phyloP scores from a whole-genome alignment of 805 yeast genomes.

The Saturnispora gosingensis region DNA sequence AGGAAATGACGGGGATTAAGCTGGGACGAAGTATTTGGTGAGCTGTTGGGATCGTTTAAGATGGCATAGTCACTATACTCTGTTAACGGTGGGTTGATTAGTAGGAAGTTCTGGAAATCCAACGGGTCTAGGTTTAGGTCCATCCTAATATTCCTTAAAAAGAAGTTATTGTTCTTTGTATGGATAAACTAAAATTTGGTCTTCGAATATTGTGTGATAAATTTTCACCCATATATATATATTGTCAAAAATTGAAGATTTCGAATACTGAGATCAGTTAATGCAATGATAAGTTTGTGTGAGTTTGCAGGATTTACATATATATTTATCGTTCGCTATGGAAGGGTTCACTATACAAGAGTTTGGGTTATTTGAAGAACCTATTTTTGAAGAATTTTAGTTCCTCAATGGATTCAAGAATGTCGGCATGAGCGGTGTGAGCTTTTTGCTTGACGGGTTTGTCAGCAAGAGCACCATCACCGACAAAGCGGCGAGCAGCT shows the following conservation, averaged over 20 bases:
- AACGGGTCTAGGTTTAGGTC: conserved; percentile 28
- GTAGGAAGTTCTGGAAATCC: conserved; percentile 28
- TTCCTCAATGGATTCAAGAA: conserved; percentile 80
- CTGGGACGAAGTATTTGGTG: background rate
- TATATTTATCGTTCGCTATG: no score
- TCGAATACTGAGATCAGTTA: background rate
- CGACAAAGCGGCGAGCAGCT: conserved; percentile 36
- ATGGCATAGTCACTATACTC: conserved; percentile 22
- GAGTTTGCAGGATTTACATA: background rate
- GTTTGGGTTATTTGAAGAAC: background rate
- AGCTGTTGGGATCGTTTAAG: conserved; percentile 4
- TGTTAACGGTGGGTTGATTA: conserved; percentile 29
- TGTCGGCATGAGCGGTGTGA: conserved; percentile 88
- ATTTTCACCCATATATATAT: background rate
- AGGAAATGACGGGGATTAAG: background rate
- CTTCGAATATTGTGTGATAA: background rate
- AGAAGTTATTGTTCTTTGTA: background rate
- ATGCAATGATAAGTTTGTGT: background rate
- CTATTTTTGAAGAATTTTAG: conserved; percentile 59
- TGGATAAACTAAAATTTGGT: background rate
- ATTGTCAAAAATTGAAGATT: background rate
- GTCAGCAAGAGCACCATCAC: background rate
- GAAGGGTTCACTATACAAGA: background rate
- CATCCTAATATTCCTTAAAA: background rate
- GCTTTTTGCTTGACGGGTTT: conserved; percentile 64